Conservation (phyloP, 805 yeast species). For the Pichia cephalocereana region DNA sequence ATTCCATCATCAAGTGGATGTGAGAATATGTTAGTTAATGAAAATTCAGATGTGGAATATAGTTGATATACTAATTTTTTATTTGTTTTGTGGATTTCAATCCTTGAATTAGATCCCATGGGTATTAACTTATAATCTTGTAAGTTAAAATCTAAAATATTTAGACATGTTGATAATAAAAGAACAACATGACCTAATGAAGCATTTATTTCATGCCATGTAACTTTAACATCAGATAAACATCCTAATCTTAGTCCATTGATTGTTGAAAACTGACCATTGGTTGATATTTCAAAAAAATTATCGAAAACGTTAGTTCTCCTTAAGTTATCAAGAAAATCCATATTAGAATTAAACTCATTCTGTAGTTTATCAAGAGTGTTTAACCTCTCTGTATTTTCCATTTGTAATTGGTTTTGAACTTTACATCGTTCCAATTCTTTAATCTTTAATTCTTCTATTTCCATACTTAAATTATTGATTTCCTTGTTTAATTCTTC, state of each 20-base stretch:
- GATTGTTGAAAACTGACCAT: slow-evolving; percentile 79
- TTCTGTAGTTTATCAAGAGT: slow-evolving; percentile 58
- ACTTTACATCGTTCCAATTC: slow-evolving; percentile 37
- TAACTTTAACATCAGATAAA: slow-evolving; percentile 47
- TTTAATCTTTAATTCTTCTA: slow-evolving; percentile 29
- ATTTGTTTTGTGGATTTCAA: slow-evolving; percentile 41
- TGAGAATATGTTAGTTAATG: slow-evolving; percentile 60
- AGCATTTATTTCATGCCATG: slow-evolving; percentile 89
- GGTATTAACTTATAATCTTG: slow-evolving; percentile 62
- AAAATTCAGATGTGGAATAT: slow-evolving; percentile 61
- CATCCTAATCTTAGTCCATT: slow-evolving; percentile 80
- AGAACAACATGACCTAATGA: slow-evolving; percentile 81
- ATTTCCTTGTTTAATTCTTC: slow-evolving; percentile 41
- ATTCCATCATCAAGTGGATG: slow-evolving; percentile 29
- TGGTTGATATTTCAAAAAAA: slow-evolving; percentile 74
- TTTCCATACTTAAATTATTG: slow-evolving; percentile 32
- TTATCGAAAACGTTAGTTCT: slow-evolving; percentile 76
- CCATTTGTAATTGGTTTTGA: slow-evolving; percentile 49
- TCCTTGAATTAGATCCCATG: slow-evolving; percentile 74
- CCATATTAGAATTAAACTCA: slow-evolving; percentile 50
- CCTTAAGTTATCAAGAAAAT: slow-evolving; percentile 61
- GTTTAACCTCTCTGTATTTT: slow-evolving; percentile 38
- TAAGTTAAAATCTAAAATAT: slow-evolving; percentile 46
- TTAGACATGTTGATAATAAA: slow-evolving; percentile 53
- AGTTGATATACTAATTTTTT: slow-evolving; percentile 41